These are phyloP conservation scores for Debaryomyces tyrocola DNA, from an alignment of 805 yeast species.

Conservation along the genomic window DNA sequence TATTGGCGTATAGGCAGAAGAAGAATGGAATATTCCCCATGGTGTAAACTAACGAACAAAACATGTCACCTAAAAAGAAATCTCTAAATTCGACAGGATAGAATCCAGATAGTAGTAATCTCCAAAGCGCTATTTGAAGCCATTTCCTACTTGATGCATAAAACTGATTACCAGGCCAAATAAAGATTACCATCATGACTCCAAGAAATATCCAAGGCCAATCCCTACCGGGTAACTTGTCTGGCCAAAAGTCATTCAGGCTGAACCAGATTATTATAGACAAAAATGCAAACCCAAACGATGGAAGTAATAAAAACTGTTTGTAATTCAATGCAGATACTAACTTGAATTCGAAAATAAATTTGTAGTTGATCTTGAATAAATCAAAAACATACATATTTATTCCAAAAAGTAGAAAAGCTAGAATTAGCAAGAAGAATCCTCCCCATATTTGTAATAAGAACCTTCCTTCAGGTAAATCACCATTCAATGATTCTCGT, in stretches of 20 bases:
- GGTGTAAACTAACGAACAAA: conserved; percentile 86
- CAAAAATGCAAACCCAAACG: conserved; percentile 55
- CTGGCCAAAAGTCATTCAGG: conserved; percentile 66
- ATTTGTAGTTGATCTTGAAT: conserved; percentile 82
- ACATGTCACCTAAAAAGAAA: conserved; percentile 88
- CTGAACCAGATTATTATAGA: conserved; percentile 74
- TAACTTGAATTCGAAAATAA: conserved; percentile 85
- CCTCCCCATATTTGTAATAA: conserved; percentile 93
- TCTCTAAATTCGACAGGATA: conserved; percentile 96
- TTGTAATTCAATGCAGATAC: conserved; percentile 63
- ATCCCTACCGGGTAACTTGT: conserved; percentile 58
- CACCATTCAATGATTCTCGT: conserved; percentile 32
- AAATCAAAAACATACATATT: conserved; percentile 72
- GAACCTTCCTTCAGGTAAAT: conserved; percentile 54
- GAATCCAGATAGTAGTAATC: conserved; percentile 77
- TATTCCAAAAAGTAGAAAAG: conserved; percentile 61
- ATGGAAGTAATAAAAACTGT: conserved; percentile 66
- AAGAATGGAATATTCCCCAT: conserved; percentile 83
- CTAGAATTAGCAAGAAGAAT: conserved; percentile 64
- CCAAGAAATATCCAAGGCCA: conserved; percentile 82
- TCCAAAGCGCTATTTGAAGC: conserved; percentile 68
- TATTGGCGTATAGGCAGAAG: conserved; percentile 74
- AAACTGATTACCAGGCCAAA: conserved; percentile 62
- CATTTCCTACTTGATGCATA: conserved; percentile 71
- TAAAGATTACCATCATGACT: conserved; percentile 43